Conservation (phyloP, 345 rosid species). For the Gossypium anomalum region DNA sequence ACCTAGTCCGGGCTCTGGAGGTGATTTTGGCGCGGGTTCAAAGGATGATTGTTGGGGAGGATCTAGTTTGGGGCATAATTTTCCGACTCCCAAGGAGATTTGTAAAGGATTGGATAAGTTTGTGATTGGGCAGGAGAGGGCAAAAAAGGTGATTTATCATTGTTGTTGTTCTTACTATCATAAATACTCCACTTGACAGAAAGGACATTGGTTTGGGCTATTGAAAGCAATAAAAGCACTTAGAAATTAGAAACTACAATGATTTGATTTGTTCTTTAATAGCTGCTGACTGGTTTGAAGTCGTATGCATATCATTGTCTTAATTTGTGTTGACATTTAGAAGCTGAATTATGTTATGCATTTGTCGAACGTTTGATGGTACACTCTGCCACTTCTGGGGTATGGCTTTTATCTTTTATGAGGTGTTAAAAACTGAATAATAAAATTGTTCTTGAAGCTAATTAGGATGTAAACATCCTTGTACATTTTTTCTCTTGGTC, state of each 20-base stretch:
- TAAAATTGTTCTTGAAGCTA: not conserved
- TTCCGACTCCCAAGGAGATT: slow-evolving; percentile 95
- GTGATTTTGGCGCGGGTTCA: slow-evolving; percentile 41
- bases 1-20: slow-evolving; percentile 25
- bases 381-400: not conserved
- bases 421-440: not conserved
- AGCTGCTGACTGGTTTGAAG: not conserved
- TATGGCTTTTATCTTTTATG: not conserved
- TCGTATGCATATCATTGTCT: not conserved
- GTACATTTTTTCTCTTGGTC: not conserved
- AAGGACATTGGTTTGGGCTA: not conserved
- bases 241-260: not conserved
- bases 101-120: slow-evolving; percentile 86
- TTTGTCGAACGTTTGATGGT: not conserved
- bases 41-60: slow-evolving; percentile 93
- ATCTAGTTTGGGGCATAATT: slow-evolving; percentile 72
- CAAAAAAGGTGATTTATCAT: slow-evolving; percentile 68
- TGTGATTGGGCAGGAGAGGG: slow-evolving; percentile 97
- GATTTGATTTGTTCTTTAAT: not conserved
- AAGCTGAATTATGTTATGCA: not conserved
- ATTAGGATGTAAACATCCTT: not conserved
- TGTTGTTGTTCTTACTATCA: not conserved
- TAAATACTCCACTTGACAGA: not conserved
- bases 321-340: not conserved
- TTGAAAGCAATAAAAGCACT: not conserved